phyloP scores from a whole-genome alignment of 768 basidiomycete genomes.

The Pholiota conissans region DNA sequence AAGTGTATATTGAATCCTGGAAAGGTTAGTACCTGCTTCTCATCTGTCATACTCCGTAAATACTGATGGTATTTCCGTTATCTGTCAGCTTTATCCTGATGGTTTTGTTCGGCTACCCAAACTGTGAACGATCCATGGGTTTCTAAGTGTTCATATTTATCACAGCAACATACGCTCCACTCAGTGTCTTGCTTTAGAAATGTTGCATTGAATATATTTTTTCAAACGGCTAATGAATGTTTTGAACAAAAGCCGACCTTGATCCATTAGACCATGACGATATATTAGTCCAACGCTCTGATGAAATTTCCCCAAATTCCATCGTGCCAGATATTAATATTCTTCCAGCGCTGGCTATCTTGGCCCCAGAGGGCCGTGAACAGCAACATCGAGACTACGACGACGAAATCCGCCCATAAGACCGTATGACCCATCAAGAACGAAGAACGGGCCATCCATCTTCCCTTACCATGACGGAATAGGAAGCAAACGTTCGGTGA shows the following conservation, averaged over 20 bases:
- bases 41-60: neutral
- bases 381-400: conserved; percentile 22
- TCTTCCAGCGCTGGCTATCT: conserved; percentile 33
- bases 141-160: too few species aligned
- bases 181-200: too few species aligned
- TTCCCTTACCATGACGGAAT: neutral
- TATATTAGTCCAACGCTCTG: neutral
- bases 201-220: too few species aligned
- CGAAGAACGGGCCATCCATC: conserved; percentile 2
- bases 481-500: too few species aligned
- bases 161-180: too few species aligned
- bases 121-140: neutral
- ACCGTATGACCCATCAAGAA: conserved; percentile 6
- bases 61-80: neutral
- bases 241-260: too few species aligned
- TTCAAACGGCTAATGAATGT: too few species aligned
- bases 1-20: conserved; percentile 80
- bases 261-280: neutral
- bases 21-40: conserved; percentile 46
- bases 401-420: conserved; percentile 4
- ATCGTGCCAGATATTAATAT: conserved; percentile 18
- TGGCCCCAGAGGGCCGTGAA: conserved; percentile 27
- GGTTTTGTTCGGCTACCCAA: too few species aligned
- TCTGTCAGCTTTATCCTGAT: conserved; percentile 15
- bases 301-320: conserved; percentile 15